Conservation (phyloP, 495 filamentous ascomycete genomes). For the Xanthoparmelia taractica region DNA sequence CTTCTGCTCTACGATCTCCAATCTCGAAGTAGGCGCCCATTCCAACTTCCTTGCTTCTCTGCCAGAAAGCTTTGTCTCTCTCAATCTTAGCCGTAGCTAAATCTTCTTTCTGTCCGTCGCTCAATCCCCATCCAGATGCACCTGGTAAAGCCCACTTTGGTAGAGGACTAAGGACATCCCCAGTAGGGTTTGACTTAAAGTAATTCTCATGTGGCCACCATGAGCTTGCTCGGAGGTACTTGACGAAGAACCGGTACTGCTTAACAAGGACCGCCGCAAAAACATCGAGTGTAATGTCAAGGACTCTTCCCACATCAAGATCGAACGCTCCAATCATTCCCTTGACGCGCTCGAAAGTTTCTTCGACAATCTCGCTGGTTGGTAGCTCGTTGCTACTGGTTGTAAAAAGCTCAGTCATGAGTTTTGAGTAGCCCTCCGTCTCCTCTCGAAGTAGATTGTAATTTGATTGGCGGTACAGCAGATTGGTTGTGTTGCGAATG, state of each 20-base stretch:
- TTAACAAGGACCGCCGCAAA: slow-evolving; percentile 78
- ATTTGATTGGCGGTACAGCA: slow-evolving; percentile 90
- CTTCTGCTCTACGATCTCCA: slow-evolving; percentile 37
- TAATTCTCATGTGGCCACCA: slow-evolving; percentile 80
- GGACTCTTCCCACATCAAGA: slow-evolving; percentile 84
- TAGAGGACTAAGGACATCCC: slow-evolving; percentile 46
- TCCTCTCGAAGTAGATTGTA: slow-evolving; percentile 96
- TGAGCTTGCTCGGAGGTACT: slow-evolving; percentile 79
- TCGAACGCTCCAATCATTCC: slow-evolving; percentile 89
- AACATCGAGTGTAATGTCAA: slow-evolving; percentile 87
- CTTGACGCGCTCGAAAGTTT: slow-evolving; percentile 74
- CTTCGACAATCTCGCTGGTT: slow-evolving; percentile 54
- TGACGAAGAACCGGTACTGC: slow-evolving; percentile 86
- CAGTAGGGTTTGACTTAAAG: slow-evolving; percentile 6
- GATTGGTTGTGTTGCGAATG: slow-evolving; percentile 80
- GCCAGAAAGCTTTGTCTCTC: slow-evolving; percentile 76
- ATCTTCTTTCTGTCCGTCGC: slow-evolving; percentile 56
- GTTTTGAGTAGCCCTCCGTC: slow-evolving; percentile 86
- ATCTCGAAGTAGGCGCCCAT: slow-evolving; percentile 83
- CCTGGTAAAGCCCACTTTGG: slow-evolving; percentile 77
- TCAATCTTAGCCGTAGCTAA: slow-evolving; percentile 43
- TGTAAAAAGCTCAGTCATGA: slow-evolving; percentile 81
- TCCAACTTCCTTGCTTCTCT: slow-evolving; percentile 63
- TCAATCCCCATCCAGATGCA: slow-evolving; percentile 46
- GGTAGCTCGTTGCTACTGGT: slow-evolving; percentile 57